A percentile compares a stretch with the other conserved stretches of the same genome.
These are phyloP conservation scores for Boletus sensibilis DNA, from an alignment of 768 basidiomycete genomes.

Conservation along the genomic window DNA sequence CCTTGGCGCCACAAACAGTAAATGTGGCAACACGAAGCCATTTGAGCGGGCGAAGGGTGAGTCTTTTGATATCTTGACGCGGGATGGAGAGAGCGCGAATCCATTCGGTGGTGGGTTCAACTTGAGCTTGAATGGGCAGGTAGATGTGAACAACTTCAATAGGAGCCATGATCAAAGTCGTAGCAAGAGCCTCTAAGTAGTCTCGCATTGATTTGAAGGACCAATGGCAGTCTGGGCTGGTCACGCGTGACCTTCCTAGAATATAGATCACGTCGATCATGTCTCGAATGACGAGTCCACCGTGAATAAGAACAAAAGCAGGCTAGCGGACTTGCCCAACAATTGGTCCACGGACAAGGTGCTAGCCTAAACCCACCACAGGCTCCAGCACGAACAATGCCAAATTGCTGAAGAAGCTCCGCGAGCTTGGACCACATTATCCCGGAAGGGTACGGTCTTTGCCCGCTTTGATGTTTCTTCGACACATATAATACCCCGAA, in stretches of 20 bases:
- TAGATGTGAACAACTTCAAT: no score
- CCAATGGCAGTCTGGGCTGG: no score
- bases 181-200: no score
- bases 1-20: background rate
- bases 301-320: background rate
- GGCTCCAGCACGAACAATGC: background rate
- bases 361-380: no score
- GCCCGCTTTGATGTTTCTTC: background rate
- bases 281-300: background rate
- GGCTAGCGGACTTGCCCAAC: background rate
- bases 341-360: background rate
- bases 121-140: no score
- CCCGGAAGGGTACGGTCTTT: no score
- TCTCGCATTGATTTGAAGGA: no score
- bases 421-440: background rate
- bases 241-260: no score
- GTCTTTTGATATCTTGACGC: background rate
- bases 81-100: background rate
- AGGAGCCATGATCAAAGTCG: no score
- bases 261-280: background rate
- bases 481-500: background rate
- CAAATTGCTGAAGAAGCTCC: background rate
- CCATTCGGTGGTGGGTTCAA: background rate
- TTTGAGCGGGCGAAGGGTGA: background rate
- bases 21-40: background rate